Evolutionary conservation across 2,329 filamentous ascomycete species (phyloP), one percentile per base, ranked within the genome.

Genomic region (Colletotrichum liriopes): DNA sequence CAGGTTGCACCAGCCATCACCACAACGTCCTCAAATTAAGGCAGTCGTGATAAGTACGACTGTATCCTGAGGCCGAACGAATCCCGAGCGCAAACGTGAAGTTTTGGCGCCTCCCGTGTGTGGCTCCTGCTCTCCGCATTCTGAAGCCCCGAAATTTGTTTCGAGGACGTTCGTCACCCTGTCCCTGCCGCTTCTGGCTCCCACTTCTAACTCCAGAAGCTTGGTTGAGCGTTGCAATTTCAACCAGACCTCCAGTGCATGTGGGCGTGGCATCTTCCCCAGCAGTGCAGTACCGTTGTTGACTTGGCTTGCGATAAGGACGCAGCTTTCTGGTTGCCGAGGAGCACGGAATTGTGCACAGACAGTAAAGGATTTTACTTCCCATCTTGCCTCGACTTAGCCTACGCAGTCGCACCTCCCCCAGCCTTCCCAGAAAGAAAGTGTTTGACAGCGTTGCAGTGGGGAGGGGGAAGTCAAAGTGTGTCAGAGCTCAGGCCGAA

Each of bases 371-470:
- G 43, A 12, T 11, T 51, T 39, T 35, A 14, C 29, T 49, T 61
- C 29, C 29, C n/a, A 39, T 49, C 20, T 23, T 26, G 12, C n/a
- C n/a, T 58, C 23, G 55, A 32, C n/a, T 41, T 26, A 58, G 55
- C 55, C 55, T 26, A 23, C 55, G n/a, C 29, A 3, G 14, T 58
- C 37, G 58, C 26, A 60, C 35, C 20, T 29, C 35, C 35, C 61
- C 61, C 61, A 63, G 47, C 45, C 47, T 52, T 63, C 61, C 47
- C 26, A 63, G 12, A 26, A 39, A 23, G 23, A 41, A 32, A 49
- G 20, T 32, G 14, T 41, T 47, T 55, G 47, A 55, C 26, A 47
- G 45, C 47, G 32, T 60, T 60, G 54, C 45, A 59, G 63, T 35
- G 35, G 49, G 39, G 39, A 43, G 56, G n/a, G 32, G n/a, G 16